Evolutionary conservation across 148 eudicot species (phyloP).

Genomic region (Silene latifolia): DNA sequence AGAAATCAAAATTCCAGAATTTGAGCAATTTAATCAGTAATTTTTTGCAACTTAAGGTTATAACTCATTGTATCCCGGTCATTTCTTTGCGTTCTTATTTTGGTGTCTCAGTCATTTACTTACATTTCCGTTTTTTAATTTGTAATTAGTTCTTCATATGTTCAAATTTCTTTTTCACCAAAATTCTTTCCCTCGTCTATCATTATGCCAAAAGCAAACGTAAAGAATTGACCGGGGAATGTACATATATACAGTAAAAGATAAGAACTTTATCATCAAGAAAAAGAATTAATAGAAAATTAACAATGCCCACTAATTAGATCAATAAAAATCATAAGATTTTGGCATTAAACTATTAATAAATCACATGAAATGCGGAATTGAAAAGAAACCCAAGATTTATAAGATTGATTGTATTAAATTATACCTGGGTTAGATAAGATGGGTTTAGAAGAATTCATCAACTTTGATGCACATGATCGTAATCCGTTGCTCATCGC

Average conservation of each 20-base stretch:
- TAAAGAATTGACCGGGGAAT: no score
- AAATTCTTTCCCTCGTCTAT: no score
- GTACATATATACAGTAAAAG: neutral
- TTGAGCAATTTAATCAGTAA: neutral
- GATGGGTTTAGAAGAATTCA: constrained; percentile 48
- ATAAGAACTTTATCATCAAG: neutral
- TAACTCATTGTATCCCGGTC: no score
- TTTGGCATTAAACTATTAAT: neutral
- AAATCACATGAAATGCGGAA: neutral
- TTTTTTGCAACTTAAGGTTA: no score
- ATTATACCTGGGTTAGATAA: constrained; percentile 51
- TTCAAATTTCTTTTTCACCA: no score
- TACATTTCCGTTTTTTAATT: no score
- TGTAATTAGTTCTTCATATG: no score
- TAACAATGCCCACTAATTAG: constrained; percentile 9
- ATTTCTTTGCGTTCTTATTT: no score
- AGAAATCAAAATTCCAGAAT: neutral
- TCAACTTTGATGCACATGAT: constrained; percentile 55
- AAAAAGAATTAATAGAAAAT: neutral
- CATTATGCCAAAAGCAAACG: no score
- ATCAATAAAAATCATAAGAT: constrained; percentile 12
- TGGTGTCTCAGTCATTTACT: no score
- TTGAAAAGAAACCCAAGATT: constrained; percentile 21
- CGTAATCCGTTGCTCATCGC: constrained; percentile 61
- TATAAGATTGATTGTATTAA: neutral